These are phyloP conservation scores for Tolypocladium nubicola DNA, from an alignment of 2,329 filamentous ascomycete species.

Conservation along the genomic window DNA sequence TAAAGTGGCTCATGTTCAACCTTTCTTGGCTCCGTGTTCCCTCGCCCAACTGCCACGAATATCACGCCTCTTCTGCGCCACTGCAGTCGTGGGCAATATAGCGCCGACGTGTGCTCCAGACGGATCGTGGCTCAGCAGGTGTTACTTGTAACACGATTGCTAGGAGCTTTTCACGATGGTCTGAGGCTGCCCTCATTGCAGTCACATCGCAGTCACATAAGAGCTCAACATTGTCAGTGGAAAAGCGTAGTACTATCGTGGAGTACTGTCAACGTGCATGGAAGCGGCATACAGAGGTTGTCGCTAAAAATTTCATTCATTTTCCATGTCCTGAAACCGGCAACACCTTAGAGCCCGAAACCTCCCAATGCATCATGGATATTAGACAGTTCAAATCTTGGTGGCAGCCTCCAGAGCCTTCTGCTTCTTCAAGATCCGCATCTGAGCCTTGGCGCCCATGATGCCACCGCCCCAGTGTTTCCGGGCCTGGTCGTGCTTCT, in stretches of 20 bases:
- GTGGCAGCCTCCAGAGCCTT: slow-evolving; percentile 91
- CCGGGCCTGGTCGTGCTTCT: slow-evolving; percentile 86
- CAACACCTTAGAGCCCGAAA: slow-evolving; percentile 28
- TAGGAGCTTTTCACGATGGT: neutral
- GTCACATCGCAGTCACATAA: neutral
- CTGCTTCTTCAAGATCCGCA: slow-evolving; percentile 70
- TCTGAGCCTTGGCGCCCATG: slow-evolving; percentile 91
- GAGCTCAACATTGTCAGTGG: neutral
- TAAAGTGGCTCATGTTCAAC: neutral
- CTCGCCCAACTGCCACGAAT: neutral
- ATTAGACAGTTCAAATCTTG: slow-evolving; percentile 71
- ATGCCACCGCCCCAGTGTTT: slow-evolving; percentile 99
- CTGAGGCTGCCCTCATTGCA: neutral
- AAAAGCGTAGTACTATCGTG: neutral
- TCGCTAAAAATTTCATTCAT: slow-evolving; percentile 30
- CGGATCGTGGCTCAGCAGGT: neutral
- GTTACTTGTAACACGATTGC: neutral
- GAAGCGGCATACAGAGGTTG: slow-evolving; percentile 11
- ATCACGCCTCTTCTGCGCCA: neutral
- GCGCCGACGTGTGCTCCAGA: neutral
- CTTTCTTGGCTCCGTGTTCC: neutral
- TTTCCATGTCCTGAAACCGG: slow-evolving; percentile 30
- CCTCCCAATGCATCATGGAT: slow-evolving; percentile 29
- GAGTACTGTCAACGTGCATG: slow-evolving; percentile 2
- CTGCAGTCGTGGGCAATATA: too few relatives aligned